These are phyloP conservation scores for Arthroderma sp. DNA, from an alignment of 2,329 filamentous ascomycete genomes.

Conservation along the genomic window DNA sequence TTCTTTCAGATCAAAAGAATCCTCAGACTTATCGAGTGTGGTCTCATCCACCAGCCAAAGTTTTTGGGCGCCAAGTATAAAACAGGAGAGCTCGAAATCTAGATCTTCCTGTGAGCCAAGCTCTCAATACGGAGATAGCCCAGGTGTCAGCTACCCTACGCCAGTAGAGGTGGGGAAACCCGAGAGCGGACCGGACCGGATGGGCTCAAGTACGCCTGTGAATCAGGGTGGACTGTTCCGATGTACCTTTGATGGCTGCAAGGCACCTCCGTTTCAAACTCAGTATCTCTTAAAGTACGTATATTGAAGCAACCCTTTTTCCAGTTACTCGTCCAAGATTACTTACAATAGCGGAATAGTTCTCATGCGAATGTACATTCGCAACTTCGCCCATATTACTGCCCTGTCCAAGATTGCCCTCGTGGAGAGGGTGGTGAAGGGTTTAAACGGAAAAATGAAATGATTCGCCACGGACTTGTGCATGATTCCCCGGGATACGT, in stretches of 20 bases:
- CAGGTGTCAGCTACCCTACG: conserved; percentile 26
- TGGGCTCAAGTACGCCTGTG: conserved; percentile 15
- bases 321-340: background rate
- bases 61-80: conserved; percentile 18
- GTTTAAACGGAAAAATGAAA: conserved; percentile 57
- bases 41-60: background rate
- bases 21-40: conserved; percentile 19
- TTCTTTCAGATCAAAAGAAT: conserved; percentile 25
- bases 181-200: background rate
- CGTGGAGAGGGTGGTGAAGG: conserved; percentile 50
- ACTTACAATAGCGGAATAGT: conserved; percentile 15
- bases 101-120: conserved; percentile 15
- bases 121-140: conserved; percentile 22
- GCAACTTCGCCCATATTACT: conserved; percentile 50
- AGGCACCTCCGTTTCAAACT: conserved; percentile 47
- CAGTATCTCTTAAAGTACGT: conserved; percentile 52
- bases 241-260: conserved; percentile 45
- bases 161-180: conserved; percentile 19
- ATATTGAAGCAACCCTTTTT: background rate
- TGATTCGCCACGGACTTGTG: conserved; percentile 70
- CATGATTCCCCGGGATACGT: conserved; percentile 91
- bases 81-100: conserved; percentile 17
- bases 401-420: conserved; percentile 44
- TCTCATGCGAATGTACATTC: conserved; percentile 50
- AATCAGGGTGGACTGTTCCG: conserved; percentile 29